Percentiles rank a stretch among this genome's conserved stretches.
Evolutionary conservation across 208 protist species (phyloP).

Genomic region (Trypanosoma cruzi): DNA sequence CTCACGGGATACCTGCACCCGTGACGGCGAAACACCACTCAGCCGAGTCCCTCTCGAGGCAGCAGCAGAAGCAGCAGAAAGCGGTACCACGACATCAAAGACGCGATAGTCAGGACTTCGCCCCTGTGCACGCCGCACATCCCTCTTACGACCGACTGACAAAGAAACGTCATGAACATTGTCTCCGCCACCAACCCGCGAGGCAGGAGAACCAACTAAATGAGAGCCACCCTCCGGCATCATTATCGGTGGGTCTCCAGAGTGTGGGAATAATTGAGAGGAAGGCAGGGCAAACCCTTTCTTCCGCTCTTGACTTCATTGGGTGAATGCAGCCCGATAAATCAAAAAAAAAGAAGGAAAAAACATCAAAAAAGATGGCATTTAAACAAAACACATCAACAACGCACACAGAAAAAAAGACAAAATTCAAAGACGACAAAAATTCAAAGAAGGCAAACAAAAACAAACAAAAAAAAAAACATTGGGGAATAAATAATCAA

Average conservation of each 20-base stretch:
- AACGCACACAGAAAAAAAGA: no score
- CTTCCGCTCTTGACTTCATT: neutral
- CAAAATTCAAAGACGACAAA: constrained; percentile 13
- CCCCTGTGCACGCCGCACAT: neutral
- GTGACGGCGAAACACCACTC: neutral
- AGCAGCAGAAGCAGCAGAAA: neutral
- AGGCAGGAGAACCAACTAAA: constrained; percentile 9
- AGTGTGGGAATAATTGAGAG: no score
- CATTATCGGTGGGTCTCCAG: no score
- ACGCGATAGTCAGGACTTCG: neutral
- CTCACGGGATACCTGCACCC: neutral
- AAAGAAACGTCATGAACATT: constrained; percentile 2
- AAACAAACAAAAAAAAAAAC: no score
- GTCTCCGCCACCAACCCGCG: neutral
- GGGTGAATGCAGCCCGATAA: neutral
- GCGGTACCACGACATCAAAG: constrained; percentile 9
- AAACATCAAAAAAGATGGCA: constrained; percentile 13
- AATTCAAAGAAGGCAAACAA: no score
- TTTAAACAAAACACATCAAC: constrained; percentile 19
- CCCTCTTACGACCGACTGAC: neutral
- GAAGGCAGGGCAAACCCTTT: no score
- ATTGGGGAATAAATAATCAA: no score
- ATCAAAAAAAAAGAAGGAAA: constrained; percentile 22
- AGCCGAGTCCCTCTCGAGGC: neutral
- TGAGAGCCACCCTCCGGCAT: constrained; percentile 9